Evolutionary conservation across 78 protist genomes (phyloP), one percentile per base, ranked within the genome.

Genomic region (Dictyostelium discoideum): DNA sequence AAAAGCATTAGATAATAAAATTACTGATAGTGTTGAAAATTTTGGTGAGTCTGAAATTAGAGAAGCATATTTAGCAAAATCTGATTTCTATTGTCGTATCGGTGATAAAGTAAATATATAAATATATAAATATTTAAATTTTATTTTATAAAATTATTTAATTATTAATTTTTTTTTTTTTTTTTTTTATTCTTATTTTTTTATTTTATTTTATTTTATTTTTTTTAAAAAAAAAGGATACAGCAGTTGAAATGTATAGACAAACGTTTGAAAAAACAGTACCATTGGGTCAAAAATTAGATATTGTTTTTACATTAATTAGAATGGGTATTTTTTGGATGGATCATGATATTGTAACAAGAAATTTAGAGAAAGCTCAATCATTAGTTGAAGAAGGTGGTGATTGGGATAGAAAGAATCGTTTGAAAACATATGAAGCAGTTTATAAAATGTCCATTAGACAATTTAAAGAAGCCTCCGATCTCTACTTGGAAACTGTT

Each of bases 361-460:
- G 79, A 22, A 86, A 93, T 84, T 57, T 99, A 26, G 98, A 92
- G 10, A 60, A 80, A 44, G 99, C 99, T 0, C 81, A 97, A 67
- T 39, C 44, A 81, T 92, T 93, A 37, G 92, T 93, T 18, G 96
- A 93, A 54, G 93, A 96, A 39, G 99, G 99, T 13, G 99, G 99
- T 72, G 99, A 99, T 85, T 99, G 99, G 99, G 99, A 99, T 63
- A 94, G 99, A n/a, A 95, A 99, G 82, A 99, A 99, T 96, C 84
- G 99, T 32, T 86, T 99, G 42, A 99, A 98, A 98, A 99, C 97
- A 44, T 99, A 99, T 85, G 98, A 98, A 93, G 99, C 97, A 2
- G 74, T 86, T 29, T 96, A 92, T 76, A 63, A 72, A 73, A 72
- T 98, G 94, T 50, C 96, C 10, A 85, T 89, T 32, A 97, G 99